Base-by-base conservation (phyloP, 805 yeast genomes). In the Pichia manshurica region DNA sequence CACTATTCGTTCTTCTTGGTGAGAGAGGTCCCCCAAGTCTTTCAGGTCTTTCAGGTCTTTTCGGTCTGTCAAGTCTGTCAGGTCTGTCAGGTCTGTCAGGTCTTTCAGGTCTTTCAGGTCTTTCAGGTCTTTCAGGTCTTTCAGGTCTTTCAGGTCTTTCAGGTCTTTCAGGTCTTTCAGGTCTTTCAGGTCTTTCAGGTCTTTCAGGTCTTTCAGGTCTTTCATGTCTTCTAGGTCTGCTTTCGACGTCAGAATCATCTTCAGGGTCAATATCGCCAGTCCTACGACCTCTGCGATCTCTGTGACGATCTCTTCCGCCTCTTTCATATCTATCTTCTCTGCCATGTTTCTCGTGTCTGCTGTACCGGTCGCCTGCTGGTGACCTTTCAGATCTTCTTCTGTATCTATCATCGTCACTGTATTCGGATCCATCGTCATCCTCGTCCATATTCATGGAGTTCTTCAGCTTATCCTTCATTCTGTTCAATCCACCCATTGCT, bases 381-480 rank as follows among this genome's bases (percentile, higher is more conserved):
- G 15, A 13, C 16, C 19, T 35, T 35, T 13, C 39, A 5, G 39
- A 35, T 20, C 23, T 37, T 21, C 40, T 37, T 17, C 15, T 37
- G 23, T 20, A 37, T 21, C 25, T 37, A 4, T 17, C 23, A 21
- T 39, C 51, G 13, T 49, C 51, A 21, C 35, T 42, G n/a, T 37
- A 20, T 8, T 25, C 22, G 12, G 32, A 32, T 35, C 45, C 23
- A 3, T 23, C 37, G 17, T 50, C 45, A 13, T 42, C 16, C 7
- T 39, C 34, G 13, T 38, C 35, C 23, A 19, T 41, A 22, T 22
- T 46, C 33, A n/a, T 44, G 28, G 42, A 35, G 15, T 31, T 52
- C 15, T 44, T 46, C 1, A 51, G 29, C 10, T 44, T 53, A 29
- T 42, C 47, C 21, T 51, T 53, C 49, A 47, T 44, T 36, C 51